Evolutionary conservation across 2,329 filamentous ascomycete species (phyloP).

Genomic region (Polytolypa hystricis): DNA sequence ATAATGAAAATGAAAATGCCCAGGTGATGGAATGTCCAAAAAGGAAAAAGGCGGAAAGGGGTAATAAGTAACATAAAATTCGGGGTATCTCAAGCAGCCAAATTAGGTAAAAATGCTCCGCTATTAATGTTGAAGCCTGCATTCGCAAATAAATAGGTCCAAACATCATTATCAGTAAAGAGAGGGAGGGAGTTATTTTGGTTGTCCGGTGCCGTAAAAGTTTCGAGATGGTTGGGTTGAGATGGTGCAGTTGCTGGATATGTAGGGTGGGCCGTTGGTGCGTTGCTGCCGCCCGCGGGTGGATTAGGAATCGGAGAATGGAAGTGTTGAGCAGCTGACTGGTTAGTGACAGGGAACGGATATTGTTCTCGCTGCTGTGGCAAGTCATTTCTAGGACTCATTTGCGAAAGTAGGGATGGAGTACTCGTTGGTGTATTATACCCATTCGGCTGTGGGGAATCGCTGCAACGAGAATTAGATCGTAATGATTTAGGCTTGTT

Average conservation of each 20-base stretch:
- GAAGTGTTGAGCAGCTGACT: not conserved
- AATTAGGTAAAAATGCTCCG: conserved; percentile 13
- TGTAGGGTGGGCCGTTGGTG: not conserved
- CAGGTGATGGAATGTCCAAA: too few species aligned
- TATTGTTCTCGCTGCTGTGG: not conserved
- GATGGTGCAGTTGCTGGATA: not conserved
- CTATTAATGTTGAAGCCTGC: conserved; percentile 16
- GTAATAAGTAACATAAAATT: not conserved
- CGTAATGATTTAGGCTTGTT: not conserved
- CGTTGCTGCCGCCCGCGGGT: not conserved
- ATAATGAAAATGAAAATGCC: too few species aligned
- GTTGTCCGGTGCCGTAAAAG: not conserved
- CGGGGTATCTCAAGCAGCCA: conserved; percentile 5
- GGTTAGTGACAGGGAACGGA: not conserved
- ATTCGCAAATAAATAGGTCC: conserved; percentile 15
- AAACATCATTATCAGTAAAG: conserved; percentile 12
- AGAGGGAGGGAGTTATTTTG: conserved; percentile 7
- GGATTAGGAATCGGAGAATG: not conserved
- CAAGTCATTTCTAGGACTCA: not conserved
- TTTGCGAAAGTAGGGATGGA: not conserved
- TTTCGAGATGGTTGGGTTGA: conserved; percentile 1
- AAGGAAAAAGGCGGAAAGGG: not conserved
- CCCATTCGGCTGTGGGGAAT: too few species aligned
- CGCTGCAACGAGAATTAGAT: not conserved
- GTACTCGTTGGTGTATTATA: not conserved